Evolutionary conservation across 768 basidiomycete species (phyloP).

Genomic region (Megacollybia marginata): DNA sequence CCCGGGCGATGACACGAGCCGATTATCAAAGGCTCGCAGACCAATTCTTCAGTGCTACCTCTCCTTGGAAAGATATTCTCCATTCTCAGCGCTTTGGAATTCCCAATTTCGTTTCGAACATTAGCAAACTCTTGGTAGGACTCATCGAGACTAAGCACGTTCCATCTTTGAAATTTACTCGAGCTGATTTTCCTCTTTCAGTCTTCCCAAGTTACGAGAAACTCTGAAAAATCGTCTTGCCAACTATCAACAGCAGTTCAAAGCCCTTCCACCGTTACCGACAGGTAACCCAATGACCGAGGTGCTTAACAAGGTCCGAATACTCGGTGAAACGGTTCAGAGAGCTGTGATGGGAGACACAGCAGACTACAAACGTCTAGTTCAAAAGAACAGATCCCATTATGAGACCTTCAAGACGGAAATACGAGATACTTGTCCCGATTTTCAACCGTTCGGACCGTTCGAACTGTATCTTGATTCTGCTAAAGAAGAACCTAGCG

Average conservation of each 20-base stretch:
- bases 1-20: conserved; percentile 21
- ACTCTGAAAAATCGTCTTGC: conserved; percentile 33
- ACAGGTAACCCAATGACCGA: conserved; percentile 35
- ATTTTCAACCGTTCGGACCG: conserved; percentile 24
- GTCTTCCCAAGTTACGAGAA: conserved; percentile 37
- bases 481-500: not conserved
- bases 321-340: conserved; percentile 32
- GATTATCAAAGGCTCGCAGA: conserved; percentile 30
- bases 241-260: conserved; percentile 24
- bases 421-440: conserved; percentile 24
- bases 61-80: conserved; percentile 45
- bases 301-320: conserved; percentile 33
- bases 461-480: too few species aligned
- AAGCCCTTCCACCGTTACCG: conserved; percentile 30
- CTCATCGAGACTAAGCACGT: conserved; percentile 6
- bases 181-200: conserved; percentile 12
- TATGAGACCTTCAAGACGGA: conserved; percentile 23
- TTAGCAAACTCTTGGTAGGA: conserved; percentile 37
- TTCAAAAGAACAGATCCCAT: conserved; percentile 19
- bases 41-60: conserved; percentile 36
- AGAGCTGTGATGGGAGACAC: conserved; percentile 19
- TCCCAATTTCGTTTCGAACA: conserved; percentile 38
- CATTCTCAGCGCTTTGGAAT: conserved; percentile 49
- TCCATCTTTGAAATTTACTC: not conserved
- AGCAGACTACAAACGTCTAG: conserved; percentile 17